Percentiles rank a stretch among this genome's conserved stretches.
Evolutionary conservation across 306 rosid genomes (phyloP).

Genomic region (Glycyrrhiza uralensis): DNA sequence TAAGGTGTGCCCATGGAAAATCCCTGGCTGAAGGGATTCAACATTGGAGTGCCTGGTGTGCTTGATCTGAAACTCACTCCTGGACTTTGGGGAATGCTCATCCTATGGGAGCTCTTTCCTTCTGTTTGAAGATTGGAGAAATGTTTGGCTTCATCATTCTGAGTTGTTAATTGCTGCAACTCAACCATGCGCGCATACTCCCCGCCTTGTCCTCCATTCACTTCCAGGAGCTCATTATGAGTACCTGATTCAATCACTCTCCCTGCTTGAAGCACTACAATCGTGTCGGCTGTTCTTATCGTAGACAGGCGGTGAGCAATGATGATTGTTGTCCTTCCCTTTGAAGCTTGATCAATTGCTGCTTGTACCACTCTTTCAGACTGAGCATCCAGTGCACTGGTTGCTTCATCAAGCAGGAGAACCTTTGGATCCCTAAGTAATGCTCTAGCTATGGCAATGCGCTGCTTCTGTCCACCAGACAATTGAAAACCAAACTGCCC

Average conservation of each 20-base stretch:
- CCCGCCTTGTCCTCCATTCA: constrained; percentile 52
- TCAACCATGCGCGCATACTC: constrained; percentile 72
- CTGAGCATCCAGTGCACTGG: constrained; percentile 81
- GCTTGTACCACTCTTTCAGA: constrained; percentile 81
- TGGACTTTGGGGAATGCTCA: constrained; percentile 61
- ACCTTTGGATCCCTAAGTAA: constrained; percentile 77
- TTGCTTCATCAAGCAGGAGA: constrained; percentile 86
- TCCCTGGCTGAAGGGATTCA: constrained; percentile 55
- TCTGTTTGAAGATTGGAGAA: constrained; percentile 40
- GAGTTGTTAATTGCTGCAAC: constrained; percentile 59
- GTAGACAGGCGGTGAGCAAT: constrained; percentile 82
- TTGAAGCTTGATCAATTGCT: constrained; percentile 81
- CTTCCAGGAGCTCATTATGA: constrained; percentile 61
- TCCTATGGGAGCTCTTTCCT: constrained; percentile 42
- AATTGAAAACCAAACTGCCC: constrained; percentile 81
- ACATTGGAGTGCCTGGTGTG: constrained; percentile 43
- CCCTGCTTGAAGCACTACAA: constrained; percentile 69
- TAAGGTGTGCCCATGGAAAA: constrained; percentile 78
- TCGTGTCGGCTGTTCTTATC: constrained; percentile 50
- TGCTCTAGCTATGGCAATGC: constrained; percentile 87
- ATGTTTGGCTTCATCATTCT: constrained; percentile 38
- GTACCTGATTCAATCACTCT: constrained; percentile 68
- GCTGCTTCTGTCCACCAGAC: constrained; percentile 94
- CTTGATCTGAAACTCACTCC: constrained; percentile 57
- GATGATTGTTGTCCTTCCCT: constrained; percentile 79